Evolutionary conservation across 805 yeast genomes (phyloP).

Genomic region (Wickerhamiella cacticola): DNA sequence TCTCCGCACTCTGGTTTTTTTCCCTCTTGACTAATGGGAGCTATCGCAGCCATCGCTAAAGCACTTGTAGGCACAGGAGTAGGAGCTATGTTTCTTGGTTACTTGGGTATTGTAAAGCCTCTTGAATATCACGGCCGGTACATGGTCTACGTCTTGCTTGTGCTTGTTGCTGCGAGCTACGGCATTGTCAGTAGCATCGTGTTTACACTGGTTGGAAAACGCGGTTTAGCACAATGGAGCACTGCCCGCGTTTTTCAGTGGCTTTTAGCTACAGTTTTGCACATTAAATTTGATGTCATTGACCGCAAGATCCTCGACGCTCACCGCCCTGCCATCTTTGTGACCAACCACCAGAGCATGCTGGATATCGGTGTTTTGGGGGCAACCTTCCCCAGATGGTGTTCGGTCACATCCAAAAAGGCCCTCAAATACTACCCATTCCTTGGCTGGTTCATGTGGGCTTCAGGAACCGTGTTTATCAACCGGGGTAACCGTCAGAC

Average conservation of each 20-base stretch:
- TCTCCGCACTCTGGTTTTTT: not conserved
- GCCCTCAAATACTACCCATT: conserved; percentile 75
- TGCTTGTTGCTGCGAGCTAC: conserved; percentile 27
- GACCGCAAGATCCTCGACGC: conserved; percentile 39
- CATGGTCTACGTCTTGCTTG: conserved; percentile 24
- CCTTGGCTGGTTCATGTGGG: conserved; percentile 92
- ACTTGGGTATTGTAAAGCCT: conserved; percentile 27
- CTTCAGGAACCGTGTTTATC: conserved; percentile 81
- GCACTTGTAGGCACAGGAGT: conserved; percentile 14
- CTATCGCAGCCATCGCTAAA: conserved; percentile 9
- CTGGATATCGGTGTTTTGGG: conserved; percentile 77
- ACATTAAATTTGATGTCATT: conserved; percentile 56
- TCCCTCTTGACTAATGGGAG: conserved; percentile 12
- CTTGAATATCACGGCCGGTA: conserved; percentile 28
- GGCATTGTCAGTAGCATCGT: conserved; percentile 45
- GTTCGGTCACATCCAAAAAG: conserved; percentile 85
- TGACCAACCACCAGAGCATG: conserved; percentile 86
- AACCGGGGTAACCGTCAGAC: conserved; percentile 62
- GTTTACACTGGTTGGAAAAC: conserved; percentile 57
- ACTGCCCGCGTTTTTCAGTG: conserved; percentile 55
- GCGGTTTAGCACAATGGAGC: conserved; percentile 73
- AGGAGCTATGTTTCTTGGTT: conserved; percentile 24
- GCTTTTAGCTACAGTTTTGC: conserved; percentile 52
- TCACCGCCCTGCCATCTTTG: conserved; percentile 57
- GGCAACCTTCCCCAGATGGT: conserved; percentile 70